A percentile compares a stretch with the other conserved stretches of the same genome.
phyloP scores from a whole-genome alignment of 495 filamentous ascomycete genomes.

The Oleoguttula mirabilis region DNA sequence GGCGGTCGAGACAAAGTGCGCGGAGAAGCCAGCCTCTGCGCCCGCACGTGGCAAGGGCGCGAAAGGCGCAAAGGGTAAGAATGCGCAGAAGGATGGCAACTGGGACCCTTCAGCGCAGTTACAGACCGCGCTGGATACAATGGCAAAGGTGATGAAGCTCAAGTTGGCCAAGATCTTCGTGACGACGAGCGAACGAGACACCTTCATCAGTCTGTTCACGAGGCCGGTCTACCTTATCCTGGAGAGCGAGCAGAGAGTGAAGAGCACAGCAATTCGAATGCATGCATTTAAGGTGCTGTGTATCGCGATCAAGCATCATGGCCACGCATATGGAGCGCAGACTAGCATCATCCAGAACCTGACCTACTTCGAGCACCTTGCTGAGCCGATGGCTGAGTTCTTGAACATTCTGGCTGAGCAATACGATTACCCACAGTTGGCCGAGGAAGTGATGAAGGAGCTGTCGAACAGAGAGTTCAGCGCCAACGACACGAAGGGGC shows the following conservation, averaged over 20 bases:
- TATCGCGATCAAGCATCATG: conserved; percentile 95
- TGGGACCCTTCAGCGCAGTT: conserved; percentile 88
- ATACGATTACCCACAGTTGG: conserved; percentile 94
- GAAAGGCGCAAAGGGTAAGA: conserved; percentile 65
- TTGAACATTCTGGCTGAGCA: conserved; percentile 90
- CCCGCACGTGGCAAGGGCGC: conserved; percentile 55
- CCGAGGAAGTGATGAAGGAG: conserved; percentile 87
- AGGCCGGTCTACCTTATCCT: conserved; percentile 87
- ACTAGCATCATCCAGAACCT: conserved; percentile 95
- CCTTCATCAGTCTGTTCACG: conserved; percentile 84
- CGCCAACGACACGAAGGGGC: conserved; percentile 84
- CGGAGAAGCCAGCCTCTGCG: conserved; percentile 66
- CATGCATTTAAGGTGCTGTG: conserved; percentile 94
- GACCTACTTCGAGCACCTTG: conserved; percentile 95
- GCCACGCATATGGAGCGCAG: conserved; percentile 92
- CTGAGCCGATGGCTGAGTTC: conserved; percentile 98
- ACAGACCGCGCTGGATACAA: conserved; percentile 75
- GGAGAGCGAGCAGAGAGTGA: conserved; percentile 87
- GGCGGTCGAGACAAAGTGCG: conserved; percentile 82
- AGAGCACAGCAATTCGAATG: conserved; percentile 85
- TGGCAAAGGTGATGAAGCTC: conserved; percentile 91
- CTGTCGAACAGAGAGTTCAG: conserved; percentile 97
- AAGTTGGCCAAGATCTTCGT: conserved; percentile 86
- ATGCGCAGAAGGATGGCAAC: conserved; percentile 49
- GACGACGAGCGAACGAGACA: conserved; percentile 93